Evolutionary conservation across 495 filamentous ascomycete species (phyloP), one percentile per base, ranked within the genome.

Genomic region (Hypoxylon lienhwacheense): DNA sequence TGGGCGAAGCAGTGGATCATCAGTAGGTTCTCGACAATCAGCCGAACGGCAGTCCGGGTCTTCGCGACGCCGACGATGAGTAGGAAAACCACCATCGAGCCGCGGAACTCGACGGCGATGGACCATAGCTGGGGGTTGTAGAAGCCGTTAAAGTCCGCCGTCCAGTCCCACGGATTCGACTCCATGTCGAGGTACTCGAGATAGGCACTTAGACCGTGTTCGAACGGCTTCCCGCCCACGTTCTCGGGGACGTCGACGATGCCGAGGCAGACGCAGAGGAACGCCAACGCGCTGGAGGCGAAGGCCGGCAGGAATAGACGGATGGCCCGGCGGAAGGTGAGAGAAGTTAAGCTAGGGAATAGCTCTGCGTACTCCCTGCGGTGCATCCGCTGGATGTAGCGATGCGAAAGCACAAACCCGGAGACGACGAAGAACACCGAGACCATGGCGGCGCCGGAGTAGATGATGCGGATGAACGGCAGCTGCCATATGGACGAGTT

Each of bases 391-490:
- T 70, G 53, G 36, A 67, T 52, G 4, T 83, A 81, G 44, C 85
- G 84, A 50, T 81, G 79, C 7, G 81, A 81, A 1, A 86, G 70
- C 3, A 84, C 82, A 43, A 82, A 83, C 32, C 84, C 83, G 4
- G 81, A 85, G 44, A 87, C 79, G 36, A 86, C 82, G 63, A 85
- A 86, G 71, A 87, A 87, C 14, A 85, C 77, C 45, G 79, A 74
- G 12, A 87, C 84, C 82, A 84, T 84, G 47, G 84, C 79, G 47
- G 79, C 77, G n/a, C 81, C 83, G 2, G 78, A 81, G 61, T 81
- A 80, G 8, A 85, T 58, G 46, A 87, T 69, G 45, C 83, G 78
- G 4, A 86, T 32, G 55, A 86, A 75, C 5, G 83, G 84, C n/a
- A 87, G 64, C 53, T 85, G 79, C 48, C 81, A 69, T 55, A 60